These are phyloP conservation scores for Groenewaldozyma salmanticensis DNA, from an alignment of 805 yeast species.

Conservation along the genomic window DNA sequence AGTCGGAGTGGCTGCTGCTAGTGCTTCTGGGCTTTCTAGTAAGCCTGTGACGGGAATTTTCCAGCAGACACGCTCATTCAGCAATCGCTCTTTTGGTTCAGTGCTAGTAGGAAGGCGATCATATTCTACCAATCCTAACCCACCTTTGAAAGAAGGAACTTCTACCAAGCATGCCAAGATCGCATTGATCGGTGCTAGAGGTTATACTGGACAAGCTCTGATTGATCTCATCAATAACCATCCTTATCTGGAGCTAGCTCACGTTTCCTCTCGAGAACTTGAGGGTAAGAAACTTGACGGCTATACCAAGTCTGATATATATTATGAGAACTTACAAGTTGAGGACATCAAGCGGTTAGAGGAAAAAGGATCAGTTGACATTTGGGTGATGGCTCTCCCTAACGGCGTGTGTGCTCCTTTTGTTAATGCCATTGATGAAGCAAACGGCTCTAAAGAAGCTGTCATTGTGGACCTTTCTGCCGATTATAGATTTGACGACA, in stretches of 20 bases:
- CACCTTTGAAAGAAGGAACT: slow-evolving; percentile 57
- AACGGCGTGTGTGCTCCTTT: slow-evolving; percentile 81
- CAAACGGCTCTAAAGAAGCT: slow-evolving; percentile 48
- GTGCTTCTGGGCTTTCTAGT: slow-evolving; percentile 8
- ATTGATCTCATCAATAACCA: slow-evolving; percentile 80
- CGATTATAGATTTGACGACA: slow-evolving; percentile 86
- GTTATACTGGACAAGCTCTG: slow-evolving; percentile 91
- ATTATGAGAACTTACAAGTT: slow-evolving; percentile 75
- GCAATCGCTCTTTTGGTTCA: slow-evolving; percentile 16
- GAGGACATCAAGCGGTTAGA: slow-evolving; percentile 81
- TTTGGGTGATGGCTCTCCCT: slow-evolving; percentile 99
- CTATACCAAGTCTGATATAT: slow-evolving; percentile 69
- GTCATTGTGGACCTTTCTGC: slow-evolving; percentile 90
- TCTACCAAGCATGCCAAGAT: slow-evolving; percentile 59
- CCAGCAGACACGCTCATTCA: slow-evolving; percentile 20
- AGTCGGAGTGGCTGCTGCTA: slow-evolving; percentile 10
- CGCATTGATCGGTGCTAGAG: slow-evolving; percentile 97
- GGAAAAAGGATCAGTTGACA: slow-evolving; percentile 67
- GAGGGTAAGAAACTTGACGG: slow-evolving; percentile 80
- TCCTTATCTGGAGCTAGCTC: slow-evolving; percentile 77
- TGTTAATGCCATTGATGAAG: slow-evolving; percentile 32
- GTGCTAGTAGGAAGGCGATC: slow-evolving; percentile 9
- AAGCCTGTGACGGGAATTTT: slow-evolving; percentile 13
- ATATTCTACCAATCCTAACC: slow-evolving; percentile 46
- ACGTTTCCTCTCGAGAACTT: slow-evolving; percentile 93